Conservation (phyloP, 1,284 basidiomycete species). For the Leccinum brunneo-olivaceum region DNA sequence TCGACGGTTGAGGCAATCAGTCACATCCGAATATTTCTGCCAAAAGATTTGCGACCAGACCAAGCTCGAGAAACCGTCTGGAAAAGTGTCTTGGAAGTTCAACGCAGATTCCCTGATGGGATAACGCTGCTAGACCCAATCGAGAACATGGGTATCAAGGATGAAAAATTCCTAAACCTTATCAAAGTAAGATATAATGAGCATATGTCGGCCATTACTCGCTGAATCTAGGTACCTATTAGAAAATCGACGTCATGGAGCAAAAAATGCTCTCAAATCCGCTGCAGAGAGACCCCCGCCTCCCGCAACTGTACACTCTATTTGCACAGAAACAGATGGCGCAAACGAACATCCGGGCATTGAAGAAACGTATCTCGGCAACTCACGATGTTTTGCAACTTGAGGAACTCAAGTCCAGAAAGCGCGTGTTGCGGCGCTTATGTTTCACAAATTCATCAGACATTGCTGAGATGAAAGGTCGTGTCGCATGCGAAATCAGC, state of each 20-base stretch:
- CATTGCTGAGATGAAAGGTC: slow-evolving; percentile 96
- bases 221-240: slow-evolving; percentile 3
- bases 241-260: slow-evolving; percentile 91
- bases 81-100: slow-evolving; percentile 88
- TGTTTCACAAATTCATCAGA: slow-evolving; percentile 88
- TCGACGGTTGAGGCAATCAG: slow-evolving; percentile 85
- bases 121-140: slow-evolving; percentile 88
- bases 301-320: slow-evolving; percentile 74
- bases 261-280: slow-evolving; percentile 71
- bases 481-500: slow-evolving; percentile 98
- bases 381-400: slow-evolving; percentile 93
- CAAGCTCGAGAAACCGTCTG: slow-evolving; percentile 77
- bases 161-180: slow-evolving; percentile 86
- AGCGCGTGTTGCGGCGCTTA: slow-evolving; percentile 87
- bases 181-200: slow-evolving; percentile 55
- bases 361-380: slow-evolving; percentile 81
- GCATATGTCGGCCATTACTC: not conserved
- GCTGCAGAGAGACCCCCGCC: slow-evolving; percentile 67
- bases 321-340: slow-evolving; percentile 77
- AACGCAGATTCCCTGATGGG: slow-evolving; percentile 83
- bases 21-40: slow-evolving; percentile 82
- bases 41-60: slow-evolving; percentile 81
- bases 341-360: slow-evolving; percentile 62
- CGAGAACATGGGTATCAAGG: slow-evolving; percentile 94
- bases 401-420: slow-evolving; percentile 94